Conservation (phyloP, 2,329 filamentous ascomycete species). For the Alternaria solani region DNA sequence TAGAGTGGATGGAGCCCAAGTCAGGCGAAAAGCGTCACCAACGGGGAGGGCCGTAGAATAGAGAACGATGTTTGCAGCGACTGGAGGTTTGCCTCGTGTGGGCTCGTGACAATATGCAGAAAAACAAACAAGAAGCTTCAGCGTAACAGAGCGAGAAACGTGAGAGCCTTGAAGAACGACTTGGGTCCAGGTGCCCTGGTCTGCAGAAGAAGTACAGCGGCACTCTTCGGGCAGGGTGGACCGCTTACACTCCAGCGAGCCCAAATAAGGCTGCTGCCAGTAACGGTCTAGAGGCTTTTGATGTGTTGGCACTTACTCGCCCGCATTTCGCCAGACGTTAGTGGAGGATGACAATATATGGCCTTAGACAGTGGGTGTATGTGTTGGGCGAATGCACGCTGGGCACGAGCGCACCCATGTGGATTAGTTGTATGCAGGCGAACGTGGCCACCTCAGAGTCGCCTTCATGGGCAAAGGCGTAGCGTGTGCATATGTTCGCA, state of each 20-base stretch:
- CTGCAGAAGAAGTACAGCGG: constrained; percentile 46
- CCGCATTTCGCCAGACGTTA: constrained; percentile 50
- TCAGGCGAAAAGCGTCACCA: constrained; percentile 36
- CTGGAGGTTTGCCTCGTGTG: constrained; percentile 17
- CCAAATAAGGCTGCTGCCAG: constrained; percentile 42
- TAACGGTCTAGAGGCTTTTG: constrained; percentile 43
- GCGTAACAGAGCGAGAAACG: constrained; percentile 33
- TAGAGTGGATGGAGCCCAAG: constrained; percentile 23
- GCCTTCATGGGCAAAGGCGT: constrained; percentile 40
- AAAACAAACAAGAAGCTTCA: constrained; percentile 44
- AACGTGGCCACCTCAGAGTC: constrained; percentile 50
- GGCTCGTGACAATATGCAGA: constrained; percentile 30
- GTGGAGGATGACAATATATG: constrained; percentile 50
- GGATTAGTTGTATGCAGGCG: constrained; percentile 50
- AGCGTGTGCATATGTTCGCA: constrained; percentile 47
- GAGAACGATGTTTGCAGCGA: constrained; percentile 22
- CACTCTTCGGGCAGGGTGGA: constrained; percentile 27
- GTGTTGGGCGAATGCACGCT: constrained; percentile 51
- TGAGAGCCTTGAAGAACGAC: constrained; percentile 36
- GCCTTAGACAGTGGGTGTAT: constrained; percentile 36
- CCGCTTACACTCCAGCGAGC: constrained; percentile 31
- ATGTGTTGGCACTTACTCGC: constrained; percentile 52
- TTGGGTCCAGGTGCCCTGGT: constrained; percentile 41
- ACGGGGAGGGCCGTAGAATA: constrained; percentile 30
- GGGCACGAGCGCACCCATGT: constrained; percentile 48